These are phyloP conservation scores for Wallacemonas sp. DNA, from an alignment of 208 protist genomes.

Conservation along the genomic window DNA sequence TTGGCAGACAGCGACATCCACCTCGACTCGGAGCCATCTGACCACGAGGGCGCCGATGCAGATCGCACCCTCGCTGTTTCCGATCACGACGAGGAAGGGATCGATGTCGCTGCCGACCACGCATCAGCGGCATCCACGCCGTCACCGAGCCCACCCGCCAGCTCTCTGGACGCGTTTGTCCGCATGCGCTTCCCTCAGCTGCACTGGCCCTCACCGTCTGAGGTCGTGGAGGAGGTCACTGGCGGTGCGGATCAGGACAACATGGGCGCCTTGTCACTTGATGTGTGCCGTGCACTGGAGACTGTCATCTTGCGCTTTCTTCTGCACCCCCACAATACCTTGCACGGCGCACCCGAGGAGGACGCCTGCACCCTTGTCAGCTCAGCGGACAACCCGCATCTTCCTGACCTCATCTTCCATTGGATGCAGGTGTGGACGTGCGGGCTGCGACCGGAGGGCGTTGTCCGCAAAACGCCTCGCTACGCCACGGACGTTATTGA, in stretches of 20 bases:
- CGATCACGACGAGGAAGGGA: neutral
- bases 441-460: constrained; percentile 3
- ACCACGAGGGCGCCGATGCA: no score
- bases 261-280: neutral
- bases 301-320: neutral
- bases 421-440: constrained; percentile 14
- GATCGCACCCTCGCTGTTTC: neutral
- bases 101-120: no score
- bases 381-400: constrained; percentile 8
- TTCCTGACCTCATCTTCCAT: constrained; percentile 10
- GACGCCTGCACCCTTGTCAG: neutral
- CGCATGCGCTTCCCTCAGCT: neutral
- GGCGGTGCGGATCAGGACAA: neutral
- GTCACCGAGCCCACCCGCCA: no score
- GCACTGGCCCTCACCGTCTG: neutral
- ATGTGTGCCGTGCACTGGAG: neutral
- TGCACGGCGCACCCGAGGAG: neutral
- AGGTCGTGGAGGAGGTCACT: neutral
- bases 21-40: no score
- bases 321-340: neutral
- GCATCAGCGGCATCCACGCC: neutral
- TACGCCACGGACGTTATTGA: constrained; percentile 7
- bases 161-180: constrained; percentile 4
- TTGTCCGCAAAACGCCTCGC: constrained; percentile 3
- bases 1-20: constrained; percentile 4